Evolutionary conservation across 352 stramenopile species (phyloP), one percentile per base, ranked within the genome.

Genomic region (Globisporangium barbulae): DNA sequence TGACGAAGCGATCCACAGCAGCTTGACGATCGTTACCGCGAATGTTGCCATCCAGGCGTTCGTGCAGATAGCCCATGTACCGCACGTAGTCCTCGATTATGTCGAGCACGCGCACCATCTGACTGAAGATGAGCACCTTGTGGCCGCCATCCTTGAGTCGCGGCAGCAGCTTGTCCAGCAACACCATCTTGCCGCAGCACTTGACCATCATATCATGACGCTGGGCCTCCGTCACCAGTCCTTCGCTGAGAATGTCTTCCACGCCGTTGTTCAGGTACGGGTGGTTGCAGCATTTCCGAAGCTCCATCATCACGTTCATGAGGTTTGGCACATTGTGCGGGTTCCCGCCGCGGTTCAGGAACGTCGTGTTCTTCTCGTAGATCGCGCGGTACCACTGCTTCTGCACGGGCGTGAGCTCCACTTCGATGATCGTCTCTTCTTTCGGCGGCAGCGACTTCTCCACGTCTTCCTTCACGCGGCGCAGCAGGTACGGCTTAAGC

Each of bases 21-120:
- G 86, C 84, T 68, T 97, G 87, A 1, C 89, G 85, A 50, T 96
- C 88, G 58, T 94, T 95, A 15, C 88, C 88, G 53, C 87, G 97
- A 60, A 99, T 98, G 60, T 97, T 98, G 33, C 86, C 98, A 75
- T 99, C 98, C 63, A 99, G 94, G 15, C 98, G 87, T 69, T 99
- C 97, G 81, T 96, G 98, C 25, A 96, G 75, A 71, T 99, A 96
- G 3, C 88, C 84, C 33, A 94, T 85, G 53, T 88, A 89, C 31
- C 89, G 76, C 31, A 99, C 74, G 76, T 99, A 99, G 69, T 99
- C 98, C 69, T 99, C 97, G 22, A 99, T 95, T 37, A 99, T 98
- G 73, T 99, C 97, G 53, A 99, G 78, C 73, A 99, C 99, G 41
- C 97, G 97, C 50, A 98, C 97, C 87, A 98, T 97, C 79, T 99